Evolutionary conservation across 1,284 basidiomycete species (phyloP).

Genomic region (Ustilago esculenta): DNA sequence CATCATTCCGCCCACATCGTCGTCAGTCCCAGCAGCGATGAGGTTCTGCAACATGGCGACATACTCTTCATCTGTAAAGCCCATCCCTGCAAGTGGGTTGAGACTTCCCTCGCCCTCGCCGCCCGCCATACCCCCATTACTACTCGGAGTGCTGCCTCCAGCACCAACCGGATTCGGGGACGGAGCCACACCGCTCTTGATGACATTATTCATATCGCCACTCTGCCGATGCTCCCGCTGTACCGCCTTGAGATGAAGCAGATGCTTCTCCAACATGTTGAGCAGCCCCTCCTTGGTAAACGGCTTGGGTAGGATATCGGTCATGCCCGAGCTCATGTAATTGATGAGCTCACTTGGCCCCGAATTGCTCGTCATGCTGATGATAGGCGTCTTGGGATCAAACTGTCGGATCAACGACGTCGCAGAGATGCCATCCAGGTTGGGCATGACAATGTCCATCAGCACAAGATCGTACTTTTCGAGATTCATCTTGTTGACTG

Average conservation of each 20-base stretch:
- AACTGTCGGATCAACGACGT: slow-evolving; percentile 93
- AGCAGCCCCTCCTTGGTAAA: slow-evolving; percentile 91
- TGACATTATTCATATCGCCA: neutral
- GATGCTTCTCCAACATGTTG: slow-evolving; percentile 94
- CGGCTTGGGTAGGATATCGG: slow-evolving; percentile 95
- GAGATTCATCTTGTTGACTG: slow-evolving; percentile 94
- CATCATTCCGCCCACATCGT: slow-evolving; percentile 23
- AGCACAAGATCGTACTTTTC: slow-evolving; percentile 90
- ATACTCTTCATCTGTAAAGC: slow-evolving; percentile 63
- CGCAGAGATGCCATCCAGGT: slow-evolving; percentile 83
- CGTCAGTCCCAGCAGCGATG: slow-evolving; percentile 54
- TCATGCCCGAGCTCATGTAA: slow-evolving; percentile 92
- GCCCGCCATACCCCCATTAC: too few relatives aligned
- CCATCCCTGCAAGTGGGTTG: slow-evolving; percentile 60
- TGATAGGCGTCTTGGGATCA: slow-evolving; percentile 92
- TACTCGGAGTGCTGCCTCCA: too few relatives aligned
- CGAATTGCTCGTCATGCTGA: slow-evolving; percentile 94
- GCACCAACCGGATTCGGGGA: neutral
- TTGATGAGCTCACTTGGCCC: slow-evolving; percentile 89
- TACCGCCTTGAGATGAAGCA: slow-evolving; percentile 89
- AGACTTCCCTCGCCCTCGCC: slow-evolving; percentile 23
- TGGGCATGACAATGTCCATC: slow-evolving; percentile 91
- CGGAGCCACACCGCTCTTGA: neutral
- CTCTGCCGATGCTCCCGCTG: slow-evolving; percentile 68
- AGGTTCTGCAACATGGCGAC: slow-evolving; percentile 62